Conservation (phyloP, 352 stramenopile species). For the Plasmopara viticola region DNA sequence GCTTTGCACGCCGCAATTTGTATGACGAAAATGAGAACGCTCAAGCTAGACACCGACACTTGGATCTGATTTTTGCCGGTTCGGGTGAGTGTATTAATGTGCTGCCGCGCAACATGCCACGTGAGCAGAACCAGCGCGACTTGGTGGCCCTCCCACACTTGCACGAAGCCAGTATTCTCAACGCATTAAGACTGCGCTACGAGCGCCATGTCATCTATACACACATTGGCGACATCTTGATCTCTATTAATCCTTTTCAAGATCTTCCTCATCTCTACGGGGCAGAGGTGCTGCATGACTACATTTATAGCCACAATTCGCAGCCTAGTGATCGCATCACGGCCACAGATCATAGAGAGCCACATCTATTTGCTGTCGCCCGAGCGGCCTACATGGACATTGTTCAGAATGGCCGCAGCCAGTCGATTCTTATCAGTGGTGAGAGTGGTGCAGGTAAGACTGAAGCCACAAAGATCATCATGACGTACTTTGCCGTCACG, state of each 20-base stretch:
- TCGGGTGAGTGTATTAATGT: constrained; percentile 61
- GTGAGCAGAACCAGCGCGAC: constrained; percentile 64
- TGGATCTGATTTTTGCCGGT: constrained; percentile 31
- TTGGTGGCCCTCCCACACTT: constrained; percentile 78
- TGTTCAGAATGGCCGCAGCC: constrained; percentile 53
- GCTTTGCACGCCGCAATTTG: not conserved
- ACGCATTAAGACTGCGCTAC: constrained; percentile 71
- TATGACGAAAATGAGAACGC: constrained; percentile 9
- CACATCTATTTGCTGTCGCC: constrained; percentile 77
- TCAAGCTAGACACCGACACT: constrained; percentile 15
- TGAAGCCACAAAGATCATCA: constrained; percentile 88
- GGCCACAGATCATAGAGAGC: constrained; percentile 12
- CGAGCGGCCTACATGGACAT: constrained; percentile 68
- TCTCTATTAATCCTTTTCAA: constrained; percentile 86
- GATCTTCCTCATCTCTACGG: constrained; percentile 62
- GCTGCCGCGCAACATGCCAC: constrained; percentile 55
- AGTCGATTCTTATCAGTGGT: constrained; percentile 83
- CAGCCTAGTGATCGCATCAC: constrained; percentile 12
- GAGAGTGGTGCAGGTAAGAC: constrained; percentile 85
- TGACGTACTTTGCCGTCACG: constrained; percentile 82
- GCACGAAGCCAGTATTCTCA: constrained; percentile 79
- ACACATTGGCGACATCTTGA: constrained; percentile 78
- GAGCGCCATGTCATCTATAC: constrained; percentile 82
- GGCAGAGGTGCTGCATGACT: constrained; percentile 37
- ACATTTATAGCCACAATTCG: constrained; percentile 28